A percentile compares a stretch with the other conserved stretches of the same genome.
phyloP scores from a whole-genome alignment of 2,329 filamentous ascomycete species.

The Chaetoscypha palmicola region DNA sequence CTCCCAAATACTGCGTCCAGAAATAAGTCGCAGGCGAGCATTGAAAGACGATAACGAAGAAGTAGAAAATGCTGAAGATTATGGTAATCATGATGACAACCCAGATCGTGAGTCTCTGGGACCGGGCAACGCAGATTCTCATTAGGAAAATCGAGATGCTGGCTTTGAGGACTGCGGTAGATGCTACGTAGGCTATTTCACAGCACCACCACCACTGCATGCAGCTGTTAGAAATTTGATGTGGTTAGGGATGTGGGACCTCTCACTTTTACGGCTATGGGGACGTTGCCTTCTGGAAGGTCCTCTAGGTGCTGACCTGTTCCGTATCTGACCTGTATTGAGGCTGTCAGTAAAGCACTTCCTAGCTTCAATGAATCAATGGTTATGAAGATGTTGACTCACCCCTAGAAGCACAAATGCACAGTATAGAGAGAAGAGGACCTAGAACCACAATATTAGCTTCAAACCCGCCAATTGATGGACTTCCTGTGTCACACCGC shows the following conservation, averaged over 20 bases:
- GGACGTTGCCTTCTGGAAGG: conserved; percentile 20
- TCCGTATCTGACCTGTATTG: conserved; percentile 14
- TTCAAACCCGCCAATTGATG: too few relatives aligned
- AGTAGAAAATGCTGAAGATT: conserved; percentile 32
- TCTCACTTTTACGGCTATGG: conserved; percentile 26
- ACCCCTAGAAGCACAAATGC: conserved; percentile 23
- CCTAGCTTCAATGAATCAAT: neutral
- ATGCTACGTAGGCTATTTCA: conserved; percentile 35
- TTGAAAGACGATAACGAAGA: conserved; percentile 35
- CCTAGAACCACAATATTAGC: conserved; percentile 10
- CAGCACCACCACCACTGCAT: conserved; percentile 33
- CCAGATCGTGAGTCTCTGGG: conserved; percentile 33
- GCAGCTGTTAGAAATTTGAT: neutral
- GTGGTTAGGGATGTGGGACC: neutral
- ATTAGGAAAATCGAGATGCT: conserved; percentile 36
- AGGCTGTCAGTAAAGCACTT: neutral
- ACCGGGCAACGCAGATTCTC: conserved; percentile 30
- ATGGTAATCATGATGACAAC: conserved; percentile 29
- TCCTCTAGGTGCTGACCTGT: conserved; percentile 24
- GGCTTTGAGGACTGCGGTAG: conserved; percentile 34
- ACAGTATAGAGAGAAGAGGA: conserved; percentile 21
- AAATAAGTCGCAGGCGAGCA: conserved; percentile 34
- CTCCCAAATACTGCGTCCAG: conserved; percentile 33
- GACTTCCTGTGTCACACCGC: too few relatives aligned
- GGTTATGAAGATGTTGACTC: neutral